These are phyloP conservation scores for Psidium guajava DNA, from an alignment of 345 rosid species.

Conservation along the genomic window DNA sequence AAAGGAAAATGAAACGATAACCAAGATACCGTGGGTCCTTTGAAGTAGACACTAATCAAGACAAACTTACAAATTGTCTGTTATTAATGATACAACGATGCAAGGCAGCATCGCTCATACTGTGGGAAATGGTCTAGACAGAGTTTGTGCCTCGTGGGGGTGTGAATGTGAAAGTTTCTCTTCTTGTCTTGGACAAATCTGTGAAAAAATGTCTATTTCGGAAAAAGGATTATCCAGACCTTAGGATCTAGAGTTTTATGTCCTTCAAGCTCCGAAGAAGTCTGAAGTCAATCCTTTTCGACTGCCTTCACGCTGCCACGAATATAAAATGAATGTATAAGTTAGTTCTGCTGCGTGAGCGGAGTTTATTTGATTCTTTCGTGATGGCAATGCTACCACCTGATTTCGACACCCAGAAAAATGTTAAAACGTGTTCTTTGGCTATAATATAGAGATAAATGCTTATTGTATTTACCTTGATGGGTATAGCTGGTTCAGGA, in stretches of 20 bases:
- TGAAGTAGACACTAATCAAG: too few relatives aligned
- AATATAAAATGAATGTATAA: not conserved
- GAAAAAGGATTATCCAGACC: slow-evolving; percentile 11
- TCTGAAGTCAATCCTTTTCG: slow-evolving; percentile 41
- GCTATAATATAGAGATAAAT: not conserved
- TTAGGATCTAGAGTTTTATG: slow-evolving; percentile 57
- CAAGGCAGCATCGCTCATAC: too few relatives aligned
- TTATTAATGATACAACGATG: too few relatives aligned
- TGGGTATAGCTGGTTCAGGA: slow-evolving; percentile 27
- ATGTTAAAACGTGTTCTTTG: not conserved
- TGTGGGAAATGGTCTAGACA: too few relatives aligned
- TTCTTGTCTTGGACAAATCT: too few relatives aligned
- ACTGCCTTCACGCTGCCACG: slow-evolving; percentile 37
- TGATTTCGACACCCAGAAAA: not conserved
- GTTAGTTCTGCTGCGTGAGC: not conserved
- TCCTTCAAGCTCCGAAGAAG: slow-evolving; percentile 39
- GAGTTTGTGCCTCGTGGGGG: too few relatives aligned
- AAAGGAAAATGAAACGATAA: too few relatives aligned
- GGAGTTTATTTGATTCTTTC: not conserved
- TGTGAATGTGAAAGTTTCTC: too few relatives aligned
- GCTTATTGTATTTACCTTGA: slow-evolving; percentile 24
- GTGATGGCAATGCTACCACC: not conserved
- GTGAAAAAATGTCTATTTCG: too few relatives aligned
- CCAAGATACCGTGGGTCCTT: too few relatives aligned
- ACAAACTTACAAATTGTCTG: too few relatives aligned